Base-by-base conservation (phyloP, 1,284 basidiomycete species). In the Tremellales sp. region DNA sequence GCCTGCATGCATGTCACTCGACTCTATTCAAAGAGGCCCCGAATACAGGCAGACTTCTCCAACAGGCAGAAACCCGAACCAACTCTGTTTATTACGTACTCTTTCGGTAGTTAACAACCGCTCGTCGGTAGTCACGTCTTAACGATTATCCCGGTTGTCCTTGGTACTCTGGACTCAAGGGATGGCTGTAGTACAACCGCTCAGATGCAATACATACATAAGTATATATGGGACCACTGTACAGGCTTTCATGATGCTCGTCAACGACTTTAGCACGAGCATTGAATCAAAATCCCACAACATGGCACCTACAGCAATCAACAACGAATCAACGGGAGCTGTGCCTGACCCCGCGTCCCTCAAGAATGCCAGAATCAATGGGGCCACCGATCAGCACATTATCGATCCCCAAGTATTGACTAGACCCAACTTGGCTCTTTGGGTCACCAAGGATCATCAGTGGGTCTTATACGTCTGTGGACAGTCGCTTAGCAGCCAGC, bases 401-500 rank as follows among this genome's bases (percentile, higher is more conserved):
- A 27, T 58, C 43, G 51, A 54, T 35, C 46, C 53, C 6, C 50
- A 40, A 7, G 36, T 54, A 2, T 33, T 57, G 17, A 35, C 48
- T 7, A 56, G 52, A 19, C 61, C 64, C 4, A 67, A 67, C 43
- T 46, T 62, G 2, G 64, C 64, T 1, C 52, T 67, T 3, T 64
- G 58, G 60, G 64, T 67, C 12, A 64, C 49, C 31, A 57, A 57
- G 42, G 57, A 62, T 39, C 61, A 65, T 48, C 29, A 52, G 61
- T 62, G 48, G 35, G 61, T 49, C 1, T 27, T 27, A 17, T 8
- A n/a, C 7, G 31, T 3, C 4, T 25, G 26, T 21, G 22, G 17
- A 31, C 2, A 11, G 12, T 35, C 17, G 33, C 35, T 13, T 23
- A 47, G 15, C 23, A n/a, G 23, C 25, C 29, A 27, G 4, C n/a